Conservation (phyloP, 1,284 basidiomycete genomes). For the Hemileccinum hortonii region DNA sequence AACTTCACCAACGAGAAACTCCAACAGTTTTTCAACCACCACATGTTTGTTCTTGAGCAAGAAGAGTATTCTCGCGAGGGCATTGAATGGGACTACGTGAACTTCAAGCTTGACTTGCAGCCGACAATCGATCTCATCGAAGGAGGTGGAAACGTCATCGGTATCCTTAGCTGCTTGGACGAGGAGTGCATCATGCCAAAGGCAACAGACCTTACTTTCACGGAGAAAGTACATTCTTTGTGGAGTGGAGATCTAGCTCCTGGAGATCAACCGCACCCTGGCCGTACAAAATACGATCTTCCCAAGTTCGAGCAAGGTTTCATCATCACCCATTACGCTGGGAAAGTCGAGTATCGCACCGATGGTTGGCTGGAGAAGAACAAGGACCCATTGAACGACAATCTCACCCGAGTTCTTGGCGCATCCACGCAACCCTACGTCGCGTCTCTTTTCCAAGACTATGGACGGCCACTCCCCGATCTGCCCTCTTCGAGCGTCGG, state of each 20-base stretch:
- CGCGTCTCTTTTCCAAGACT: constrained; percentile 84
- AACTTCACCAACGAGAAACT: constrained; percentile 99
- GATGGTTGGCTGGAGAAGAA: constrained; percentile 99
- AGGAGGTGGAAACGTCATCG: constrained; percentile 69
- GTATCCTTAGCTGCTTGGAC: constrained; percentile 91
- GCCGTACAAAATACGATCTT: constrained; percentile 81
- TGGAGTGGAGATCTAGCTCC: constrained; percentile 56
- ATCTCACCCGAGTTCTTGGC: constrained; percentile 87
- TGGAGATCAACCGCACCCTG: constrained; percentile 64
- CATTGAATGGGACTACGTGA: constrained; percentile 98
- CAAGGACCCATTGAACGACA: constrained; percentile 98
- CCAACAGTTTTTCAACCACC: constrained; percentile 98
- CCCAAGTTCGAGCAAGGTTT: constrained; percentile 94
- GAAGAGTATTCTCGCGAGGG: constrained; percentile 97
- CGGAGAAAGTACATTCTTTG: constrained; percentile 82
- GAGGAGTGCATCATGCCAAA: constrained; percentile 99
- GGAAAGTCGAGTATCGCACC: constrained; percentile 94
- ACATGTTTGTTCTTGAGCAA: constrained; percentile 99
- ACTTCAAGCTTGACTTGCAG: constrained; percentile 97
- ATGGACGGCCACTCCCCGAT: constrained; percentile 44
- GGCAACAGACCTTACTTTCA: constrained; percentile 94
- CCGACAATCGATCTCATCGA: constrained; percentile 99
- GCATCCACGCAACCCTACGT: constrained; percentile 84
- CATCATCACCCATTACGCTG: constrained; percentile 95
- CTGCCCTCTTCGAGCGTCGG: constrained; percentile 35